Evolutionary conservation across 805 yeast species (phyloP), one percentile per base, ranked within the genome.

Genomic region (Metschnikowia noctiluminum): DNA sequence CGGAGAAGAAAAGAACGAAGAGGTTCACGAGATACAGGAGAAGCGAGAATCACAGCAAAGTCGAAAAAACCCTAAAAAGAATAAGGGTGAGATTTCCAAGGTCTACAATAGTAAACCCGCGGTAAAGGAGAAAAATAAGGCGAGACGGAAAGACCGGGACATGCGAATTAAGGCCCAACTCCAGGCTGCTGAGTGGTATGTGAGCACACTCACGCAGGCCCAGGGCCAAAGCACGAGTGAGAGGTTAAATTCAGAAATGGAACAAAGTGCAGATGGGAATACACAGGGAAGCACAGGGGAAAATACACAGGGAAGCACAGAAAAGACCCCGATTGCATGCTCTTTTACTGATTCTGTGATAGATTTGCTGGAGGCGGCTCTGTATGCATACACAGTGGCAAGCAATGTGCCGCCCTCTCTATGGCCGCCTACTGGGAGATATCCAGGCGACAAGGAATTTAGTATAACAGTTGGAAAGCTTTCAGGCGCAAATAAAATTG

Each of bases 41-140:
- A 31, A 10, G 30, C 28, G 1, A 13, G 28, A 10, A 13, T 28
- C n/a, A 28, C 28, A n/a, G 12, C 7, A 16, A n/a, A 11, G 27
- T 11, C 7, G 21, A 63, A 38, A 68, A 76, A 14, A 67, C 61
- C 43, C 69, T 68, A 5, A 60, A 81, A 21, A 21, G 4, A 21
- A 21, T 21, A 21, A 21, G 21, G 21, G 32, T 57, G 81, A 60
- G 37, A 62, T 76, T 14, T 73, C 82, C 0, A 68, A 64, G 50
- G 64, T 66, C 39, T 77, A 80, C 57, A 75, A 78, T 54, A 58
- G 78, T 13, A 64, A 81, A 40, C 73, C 70, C 32, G 73, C 73
- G 27, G 84, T 80, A 35, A 71, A 68, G 50, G 77, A 71, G 46
- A 69, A 76, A 40, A 77, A 74, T 38, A 66, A 72, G 46, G 56